Percentiles rank a stretch among this genome's conserved stretches.
phyloP scores from a whole-genome alignment of 495 filamentous ascomycete genomes.

The Bathelium albidoporum region DNA sequence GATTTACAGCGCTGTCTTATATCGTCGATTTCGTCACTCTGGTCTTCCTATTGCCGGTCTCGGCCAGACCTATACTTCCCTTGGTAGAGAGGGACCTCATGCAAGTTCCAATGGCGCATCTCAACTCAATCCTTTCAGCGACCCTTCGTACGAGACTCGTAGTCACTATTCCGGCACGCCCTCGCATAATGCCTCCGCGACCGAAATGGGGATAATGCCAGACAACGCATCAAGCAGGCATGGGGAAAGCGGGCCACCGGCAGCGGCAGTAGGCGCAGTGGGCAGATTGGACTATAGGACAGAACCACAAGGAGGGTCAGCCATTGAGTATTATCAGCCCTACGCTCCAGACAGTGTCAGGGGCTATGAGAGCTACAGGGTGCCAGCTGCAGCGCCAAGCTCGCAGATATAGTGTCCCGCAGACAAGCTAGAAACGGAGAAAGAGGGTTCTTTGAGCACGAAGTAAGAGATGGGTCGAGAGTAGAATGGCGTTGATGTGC shows the following conservation, averaged over 20 bases:
- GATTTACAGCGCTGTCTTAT: neutral
- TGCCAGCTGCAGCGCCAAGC: neutral
- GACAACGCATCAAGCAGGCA: neutral
- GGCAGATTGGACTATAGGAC: neutral
- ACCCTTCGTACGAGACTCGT: neutral
- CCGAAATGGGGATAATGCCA: neutral
- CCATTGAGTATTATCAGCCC: neutral
- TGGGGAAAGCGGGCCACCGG: neutral
- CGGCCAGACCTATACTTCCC: neutral
- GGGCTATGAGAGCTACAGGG: neutral
- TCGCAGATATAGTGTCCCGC: neutral
- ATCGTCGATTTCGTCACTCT: neutral
- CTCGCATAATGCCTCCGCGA: neutral
- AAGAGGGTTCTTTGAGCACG: too few relatives aligned
- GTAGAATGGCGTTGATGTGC: too few relatives aligned
- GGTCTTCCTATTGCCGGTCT: neutral
- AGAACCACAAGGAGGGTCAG: neutral
- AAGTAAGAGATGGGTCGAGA: too few relatives aligned
- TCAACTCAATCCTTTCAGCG: neutral
- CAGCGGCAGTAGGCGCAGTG: neutral
- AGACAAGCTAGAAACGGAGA: neutral
- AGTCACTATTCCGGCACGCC: neutral
- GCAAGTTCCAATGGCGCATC: neutral
- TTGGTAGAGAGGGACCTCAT: neutral
- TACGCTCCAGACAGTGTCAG: neutral